A percentile compares a stretch with the other conserved stretches of the same genome.
These are phyloP conservation scores for Pythium scleroteichum DNA, from an alignment of 352 stramenopile genomes.

Conservation along the genomic window DNA sequence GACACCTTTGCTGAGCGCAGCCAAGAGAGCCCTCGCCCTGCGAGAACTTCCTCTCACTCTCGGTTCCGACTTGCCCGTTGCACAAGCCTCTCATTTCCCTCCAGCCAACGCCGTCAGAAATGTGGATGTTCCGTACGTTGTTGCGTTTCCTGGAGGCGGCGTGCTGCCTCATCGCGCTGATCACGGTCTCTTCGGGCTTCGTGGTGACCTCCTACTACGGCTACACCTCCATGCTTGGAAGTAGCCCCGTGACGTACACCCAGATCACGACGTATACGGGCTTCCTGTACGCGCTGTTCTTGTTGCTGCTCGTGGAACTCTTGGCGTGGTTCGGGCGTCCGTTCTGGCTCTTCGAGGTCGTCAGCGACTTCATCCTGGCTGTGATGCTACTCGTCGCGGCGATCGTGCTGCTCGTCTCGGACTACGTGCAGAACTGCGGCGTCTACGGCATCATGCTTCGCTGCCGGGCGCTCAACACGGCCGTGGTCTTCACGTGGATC, in stretches of 20 bases:
- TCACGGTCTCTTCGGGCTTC: conserved; percentile 60
- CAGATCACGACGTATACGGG: conserved; percentile 65
- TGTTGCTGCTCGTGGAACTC: conserved; percentile 50
- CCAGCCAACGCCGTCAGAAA: conserved; percentile 26
- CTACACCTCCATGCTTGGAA: conserved; percentile 73
- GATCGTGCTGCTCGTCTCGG: conserved; percentile 65
- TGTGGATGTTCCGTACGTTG: conserved; percentile 39
- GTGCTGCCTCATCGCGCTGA: conserved; percentile 54
- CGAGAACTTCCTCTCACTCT: background rate
- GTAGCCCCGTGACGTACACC: conserved; percentile 53
- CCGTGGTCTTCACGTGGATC: conserved; percentile 70
- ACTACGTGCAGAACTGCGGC: conserved; percentile 64
- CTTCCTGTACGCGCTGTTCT: conserved; percentile 61
- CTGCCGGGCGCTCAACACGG: conserved; percentile 49
- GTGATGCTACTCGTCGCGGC: conserved; percentile 59
- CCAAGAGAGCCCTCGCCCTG: background rate
- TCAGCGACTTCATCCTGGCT: conserved; percentile 56
- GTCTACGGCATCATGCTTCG: conserved; percentile 74
- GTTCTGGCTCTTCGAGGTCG: conserved; percentile 43
- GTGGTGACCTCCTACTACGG: conserved; percentile 64
- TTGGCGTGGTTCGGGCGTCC: conserved; percentile 43
- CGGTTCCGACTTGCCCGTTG: background rate
- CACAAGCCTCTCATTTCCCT: background rate
- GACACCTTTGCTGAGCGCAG: background rate
- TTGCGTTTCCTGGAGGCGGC: conserved; percentile 69